Evolutionary conservation across 495 filamentous ascomycete genomes (phyloP).

Genomic region (Aspergillus cristatus): DNA sequence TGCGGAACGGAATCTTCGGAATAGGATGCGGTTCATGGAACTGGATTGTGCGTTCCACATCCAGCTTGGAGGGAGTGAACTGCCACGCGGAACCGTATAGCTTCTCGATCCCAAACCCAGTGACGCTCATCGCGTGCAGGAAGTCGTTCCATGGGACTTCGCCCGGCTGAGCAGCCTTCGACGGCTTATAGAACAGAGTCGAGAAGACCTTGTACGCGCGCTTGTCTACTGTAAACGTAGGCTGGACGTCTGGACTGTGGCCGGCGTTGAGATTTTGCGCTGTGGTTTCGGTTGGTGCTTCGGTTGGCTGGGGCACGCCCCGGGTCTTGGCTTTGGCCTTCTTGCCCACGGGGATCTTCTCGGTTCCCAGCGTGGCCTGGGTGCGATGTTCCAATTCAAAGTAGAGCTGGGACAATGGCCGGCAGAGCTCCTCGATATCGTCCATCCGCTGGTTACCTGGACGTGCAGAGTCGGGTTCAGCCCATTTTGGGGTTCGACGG

Average conservation of each 20-base stretch:
- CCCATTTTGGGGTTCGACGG: slow-evolving; percentile 41
- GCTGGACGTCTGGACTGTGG: slow-evolving; percentile 7
- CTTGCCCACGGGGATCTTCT: slow-evolving; percentile 3
- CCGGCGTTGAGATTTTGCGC: slow-evolving; percentile 14
- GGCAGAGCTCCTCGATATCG: neutral
- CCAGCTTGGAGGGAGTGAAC: slow-evolving; percentile 28
- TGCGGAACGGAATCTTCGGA: slow-evolving; percentile 35
- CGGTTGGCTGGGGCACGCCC: slow-evolving; percentile 8
- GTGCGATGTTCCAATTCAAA: slow-evolving; percentile 15
- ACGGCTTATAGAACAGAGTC: slow-evolving; percentile 30
- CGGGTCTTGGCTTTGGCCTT: slow-evolving; percentile 33
- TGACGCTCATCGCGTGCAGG: slow-evolving; percentile 37
- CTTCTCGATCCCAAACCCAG: slow-evolving; percentile 39
- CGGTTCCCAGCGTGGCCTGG: slow-evolving; percentile 6
- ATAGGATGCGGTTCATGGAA: slow-evolving; percentile 45
- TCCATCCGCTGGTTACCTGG: neutral
- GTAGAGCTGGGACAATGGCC: slow-evolving; percentile 14
- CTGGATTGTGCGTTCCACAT: slow-evolving; percentile 37
- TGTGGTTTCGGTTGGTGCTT: slow-evolving; percentile 2
- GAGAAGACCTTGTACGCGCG: slow-evolving; percentile 39
- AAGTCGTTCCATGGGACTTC: slow-evolving; percentile 44
- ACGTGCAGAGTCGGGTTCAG: slow-evolving; percentile 18
- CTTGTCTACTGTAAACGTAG: slow-evolving; percentile 28
- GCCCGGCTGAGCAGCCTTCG: slow-evolving; percentile 15
- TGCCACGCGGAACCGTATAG: slow-evolving; percentile 46